Evolutionary conservation across 2,329 filamentous ascomycete species (phyloP).

Genomic region (Hymenoscyphus fraxineus): DNA sequence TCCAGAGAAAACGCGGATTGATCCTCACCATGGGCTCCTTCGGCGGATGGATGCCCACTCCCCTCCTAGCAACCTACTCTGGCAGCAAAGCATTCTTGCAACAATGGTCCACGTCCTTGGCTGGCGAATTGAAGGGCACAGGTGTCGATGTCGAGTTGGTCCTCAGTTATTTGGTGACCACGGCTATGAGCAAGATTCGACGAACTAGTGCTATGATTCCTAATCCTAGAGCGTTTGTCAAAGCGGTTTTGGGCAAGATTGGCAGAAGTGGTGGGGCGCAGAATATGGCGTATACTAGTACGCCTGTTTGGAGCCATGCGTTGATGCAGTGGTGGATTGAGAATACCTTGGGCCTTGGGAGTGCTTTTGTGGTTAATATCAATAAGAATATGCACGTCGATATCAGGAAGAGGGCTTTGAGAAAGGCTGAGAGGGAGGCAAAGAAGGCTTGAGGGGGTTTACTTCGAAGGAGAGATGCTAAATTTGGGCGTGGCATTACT

Average conservation of each 20-base stretch:
- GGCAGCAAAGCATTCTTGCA: slow-evolving; percentile 98
- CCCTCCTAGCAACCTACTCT: slow-evolving; percentile 91
- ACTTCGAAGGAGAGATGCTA: not conserved
- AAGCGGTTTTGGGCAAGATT: slow-evolving; percentile 72
- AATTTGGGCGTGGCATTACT: too few species aligned
- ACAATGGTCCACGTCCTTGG: slow-evolving; percentile 87
- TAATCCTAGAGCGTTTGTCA: slow-evolving; percentile 77
- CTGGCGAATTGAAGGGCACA: slow-evolving; percentile 73
- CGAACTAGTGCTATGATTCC: slow-evolving; percentile 75
- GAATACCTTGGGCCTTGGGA: slow-evolving; percentile 56
- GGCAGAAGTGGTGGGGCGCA: slow-evolving; percentile 75
- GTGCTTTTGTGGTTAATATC: slow-evolving; percentile 51
- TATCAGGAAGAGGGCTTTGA: slow-evolving; percentile 64
- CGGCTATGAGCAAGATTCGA: slow-evolving; percentile 95
- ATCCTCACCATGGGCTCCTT: slow-evolving; percentile 98
- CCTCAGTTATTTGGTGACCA: slow-evolving; percentile 88
- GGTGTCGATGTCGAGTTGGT: slow-evolving; percentile 89
- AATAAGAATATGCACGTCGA: slow-evolving; percentile 65
- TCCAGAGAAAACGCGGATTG: slow-evolving; percentile 76
- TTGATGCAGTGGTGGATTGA: slow-evolving; percentile 79
- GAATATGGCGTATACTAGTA: slow-evolving; percentile 76
- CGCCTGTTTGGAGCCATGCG: slow-evolving; percentile 90
- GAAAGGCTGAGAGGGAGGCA: slow-evolving; percentile 65
- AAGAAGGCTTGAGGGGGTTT: slow-evolving; percentile 43
- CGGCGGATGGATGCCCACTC: slow-evolving; percentile 86